Base-by-base conservation (phyloP, 148 eudicot species). In the Rhododendron ovatum region DNA sequence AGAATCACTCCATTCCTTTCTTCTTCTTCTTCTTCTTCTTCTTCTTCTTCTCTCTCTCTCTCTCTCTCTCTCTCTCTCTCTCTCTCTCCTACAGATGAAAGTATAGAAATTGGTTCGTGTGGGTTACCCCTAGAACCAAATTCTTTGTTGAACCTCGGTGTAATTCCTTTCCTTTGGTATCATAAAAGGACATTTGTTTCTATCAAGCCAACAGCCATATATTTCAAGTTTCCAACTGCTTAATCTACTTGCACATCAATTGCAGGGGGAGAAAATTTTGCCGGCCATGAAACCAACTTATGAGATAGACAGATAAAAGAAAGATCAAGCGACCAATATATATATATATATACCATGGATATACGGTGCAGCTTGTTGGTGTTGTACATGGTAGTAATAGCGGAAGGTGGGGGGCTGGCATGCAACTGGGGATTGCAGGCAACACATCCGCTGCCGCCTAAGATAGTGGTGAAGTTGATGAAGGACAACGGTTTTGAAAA, bases 401-500 rank as follows among this genome's bases (percentile, higher is more conserved):
- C 88, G 4, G 83, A 86, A 5, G 95, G 88, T 4, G 88, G 89
- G 3, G 96, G 98, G 14, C 88, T 97, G 22, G 98, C 92, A 9
- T 86, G 86, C 85, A 97, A 97, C 86, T 98, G 98, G 99, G 99
- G 99, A 1, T 75, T 90, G 20, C 88, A 83, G 4, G 88, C 98
- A 26, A 86, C 92, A 0, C 99, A 98, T 83, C 98, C 98, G 33
- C 92, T 98, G 0, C 93, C 95, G 4, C 90, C 98, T 7, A 88
- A 92, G 67, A 94, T 95, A 51, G 96, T 93, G 6, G 99, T 98
- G 71, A 87, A 92, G 85, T 71, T 98, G 48, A 84, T 98, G 84
- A 95, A 92, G 84, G 98, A 94, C 89, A 98, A 98, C 53, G 98
- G 98, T 22, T 90, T 98, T 79, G 89, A 98, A 84, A 98, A 98